Percentiles rank a stretch among this genome's conserved stretches.
Evolutionary conservation across 768 basidiomycete genomes (phyloP).

Genomic region (Piloderma croceum): DNA sequence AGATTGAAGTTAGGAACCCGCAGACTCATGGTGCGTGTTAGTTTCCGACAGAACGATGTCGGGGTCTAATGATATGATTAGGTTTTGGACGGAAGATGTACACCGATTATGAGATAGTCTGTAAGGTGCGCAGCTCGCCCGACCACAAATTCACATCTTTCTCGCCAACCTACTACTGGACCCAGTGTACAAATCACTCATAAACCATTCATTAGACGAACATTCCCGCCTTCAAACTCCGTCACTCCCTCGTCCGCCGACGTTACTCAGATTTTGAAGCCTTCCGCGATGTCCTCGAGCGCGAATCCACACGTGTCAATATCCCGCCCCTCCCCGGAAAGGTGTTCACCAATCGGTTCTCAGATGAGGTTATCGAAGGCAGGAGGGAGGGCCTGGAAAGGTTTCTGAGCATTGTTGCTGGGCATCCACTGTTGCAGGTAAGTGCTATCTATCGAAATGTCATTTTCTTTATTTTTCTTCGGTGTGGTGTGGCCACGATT

Average conservation of each 20-base stretch:
- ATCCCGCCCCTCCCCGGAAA: slow-evolving; percentile 97
- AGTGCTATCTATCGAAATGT: slow-evolving; percentile 16
- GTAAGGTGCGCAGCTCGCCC: slow-evolving; percentile 90
- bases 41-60: not conserved
- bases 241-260: slow-evolving; percentile 82
- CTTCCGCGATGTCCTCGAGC: slow-evolving; percentile 95
- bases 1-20: slow-evolving; percentile 95
- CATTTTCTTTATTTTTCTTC: slow-evolving; percentile 4
- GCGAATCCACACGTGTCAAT: slow-evolving; percentile 95
- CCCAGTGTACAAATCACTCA: not conserved
- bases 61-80: slow-evolving; percentile 23
- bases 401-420: slow-evolving; percentile 93
- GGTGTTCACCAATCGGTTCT: slow-evolving; percentile 97
- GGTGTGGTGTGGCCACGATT: not conserved
- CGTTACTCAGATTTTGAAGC: slow-evolving; percentile 94
- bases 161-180: too few relatives aligned
- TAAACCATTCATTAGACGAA: too few relatives aligned
- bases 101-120: slow-evolving; percentile 98
- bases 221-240: slow-evolving; percentile 97
- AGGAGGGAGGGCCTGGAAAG: slow-evolving; percentile 90
- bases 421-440: slow-evolving; percentile 94
- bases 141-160: too few relatives aligned
- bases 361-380: slow-evolving; percentile 93
- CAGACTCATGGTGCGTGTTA: slow-evolving; percentile 81
- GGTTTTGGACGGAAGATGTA: slow-evolving; percentile 99